Base-by-base conservation (phyloP, 1,139 yeast genomes). In the Spencermartinsiella ligniputridi region DNA sequence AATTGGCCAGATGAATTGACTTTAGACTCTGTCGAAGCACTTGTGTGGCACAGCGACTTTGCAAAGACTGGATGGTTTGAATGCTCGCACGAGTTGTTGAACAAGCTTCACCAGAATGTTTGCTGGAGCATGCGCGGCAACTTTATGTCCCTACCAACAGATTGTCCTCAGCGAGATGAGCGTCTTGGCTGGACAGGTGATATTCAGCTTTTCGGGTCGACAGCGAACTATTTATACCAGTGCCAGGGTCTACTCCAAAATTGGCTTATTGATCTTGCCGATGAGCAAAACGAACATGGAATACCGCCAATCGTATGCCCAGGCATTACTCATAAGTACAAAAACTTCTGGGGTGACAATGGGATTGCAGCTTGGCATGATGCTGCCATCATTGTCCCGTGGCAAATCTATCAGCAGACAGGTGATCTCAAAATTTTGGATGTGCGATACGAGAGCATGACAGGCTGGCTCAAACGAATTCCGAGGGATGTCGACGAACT, bases 141-240 rank as follows among this genome's bases (percentile, higher is more conserved):
- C 40, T 55, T 55, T 25, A 41, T 54, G 15, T 42, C 54, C 9
- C 44, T 54, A 13, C 57, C 57, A 3, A 49, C 51, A 9, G 61
- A 55, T 44, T 56, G 61, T 40, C 61, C 61, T 12, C 60, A 56
- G 44, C 47, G 60, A 37, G 60, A 56, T 39, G 60, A 56, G 37
- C 47, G 60, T 6, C 45, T 56, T 33, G 60, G 61, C 3, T 56
- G 60, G 60, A 45, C 53, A 5, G 60, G 61, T 27, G 60, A 56
- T 38, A 55, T 56, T 40, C 50, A 53, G 17, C 41, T 54, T 18
- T 56, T 56, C 35, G 49, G 51, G 5, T 61, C 60, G 2, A 52
- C 60, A 3, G 61, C 61, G 3, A 39, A 47, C 27, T 56, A 45
- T 39, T 35, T 56, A 29, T 53, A 53, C 41, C 55, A 52, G 15